phyloP scores from a whole-genome alignment of 768 basidiomycete species.

The Amanita muscaria region DNA sequence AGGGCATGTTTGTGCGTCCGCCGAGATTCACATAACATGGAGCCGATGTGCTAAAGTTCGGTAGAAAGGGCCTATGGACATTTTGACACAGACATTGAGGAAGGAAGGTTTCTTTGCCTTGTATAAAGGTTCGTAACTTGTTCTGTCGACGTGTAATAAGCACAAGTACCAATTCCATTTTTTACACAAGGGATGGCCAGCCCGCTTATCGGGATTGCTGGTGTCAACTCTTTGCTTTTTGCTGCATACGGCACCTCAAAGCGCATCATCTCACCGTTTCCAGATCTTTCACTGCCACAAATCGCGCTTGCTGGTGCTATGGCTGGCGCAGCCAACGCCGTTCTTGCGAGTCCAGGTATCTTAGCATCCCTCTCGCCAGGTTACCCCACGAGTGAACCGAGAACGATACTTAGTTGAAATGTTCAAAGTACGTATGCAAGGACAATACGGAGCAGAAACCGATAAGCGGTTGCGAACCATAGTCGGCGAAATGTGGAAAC shows the following conservation, averaged over 20 bases:
- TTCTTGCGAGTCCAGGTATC: constrained; percentile 84
- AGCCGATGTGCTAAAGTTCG: no score
- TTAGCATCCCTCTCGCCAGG: neutral
- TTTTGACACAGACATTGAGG: constrained; percentile 68
- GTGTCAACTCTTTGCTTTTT: constrained; percentile 93
- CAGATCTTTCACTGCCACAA: constrained; percentile 69
- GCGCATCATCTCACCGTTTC: constrained; percentile 82
- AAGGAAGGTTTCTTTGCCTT: constrained; percentile 91
- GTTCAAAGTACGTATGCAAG: constrained; percentile 99
- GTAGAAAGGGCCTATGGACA: constrained; percentile 92
- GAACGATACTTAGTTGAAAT: constrained; percentile 62
- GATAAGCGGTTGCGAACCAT: constrained; percentile 74
- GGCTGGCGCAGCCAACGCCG: constrained; percentile 86
- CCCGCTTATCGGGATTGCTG: constrained; percentile 87
- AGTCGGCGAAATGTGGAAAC: constrained; percentile 72
- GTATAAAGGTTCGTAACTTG: constrained; percentile 66
- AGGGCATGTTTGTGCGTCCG: constrained; percentile 75
- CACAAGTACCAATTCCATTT: neutral
- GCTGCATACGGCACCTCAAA: constrained; percentile 79
- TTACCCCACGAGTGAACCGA: neutral
- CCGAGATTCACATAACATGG: no score
- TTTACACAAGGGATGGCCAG: constrained; percentile 68
- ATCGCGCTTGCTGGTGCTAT: constrained; percentile 82
- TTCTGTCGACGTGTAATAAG: no score
- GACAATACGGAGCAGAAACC: constrained; percentile 74